Base-by-base conservation (phyloP, 176 grass and related monocot genomes). In the Eragrostis nindensis region DNA sequence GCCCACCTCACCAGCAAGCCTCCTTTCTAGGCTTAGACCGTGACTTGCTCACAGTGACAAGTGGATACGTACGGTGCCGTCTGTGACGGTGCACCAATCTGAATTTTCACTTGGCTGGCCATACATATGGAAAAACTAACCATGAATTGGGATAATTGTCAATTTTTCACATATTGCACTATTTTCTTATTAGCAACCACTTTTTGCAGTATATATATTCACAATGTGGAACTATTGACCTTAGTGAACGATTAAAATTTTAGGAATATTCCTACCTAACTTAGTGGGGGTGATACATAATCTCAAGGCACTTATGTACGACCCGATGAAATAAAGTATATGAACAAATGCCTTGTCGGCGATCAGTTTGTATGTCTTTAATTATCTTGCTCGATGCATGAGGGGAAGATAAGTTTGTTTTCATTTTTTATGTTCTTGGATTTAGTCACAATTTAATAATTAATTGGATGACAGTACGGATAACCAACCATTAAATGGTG, bases 361-460 rank as follows among this genome's bases (percentile, higher is more conserved):
- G n/a, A n/a, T 43, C 55, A 12, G 42, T 11, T 44, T 76, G 25
- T 18, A n/a, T n/a, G 40, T 27, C 40, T 77, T 64, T 5, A 48
- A 26, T 43, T 32, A 30, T 25, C 7, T 8, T 8, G 62, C 5
- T 17, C 55, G 7, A 36, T 38, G 62, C 13, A 64, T 8, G 4
- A 27, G 8, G 21, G 63, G 55, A 11, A 32, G 36, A 44, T 45
- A 29, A 11, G 6, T 64, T 47, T 50, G 25, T 38, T n/a, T 39
- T 61, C 71, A 43, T 60, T 85, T 71, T 71, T 62, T 62, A 48
- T 62, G 6, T 10, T 52, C 30, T 71, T 30, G 55, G 83, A 85
- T 78, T 55, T 16, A 57, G 32, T 54, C 83, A 62, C 74, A 78
- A 43, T 50, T 62, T 32, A 7, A 62, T 84, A 49, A 40, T 17